phyloP scores from a whole-genome alignment of 345 rosid genomes.

The Camelina sativa region DNA sequence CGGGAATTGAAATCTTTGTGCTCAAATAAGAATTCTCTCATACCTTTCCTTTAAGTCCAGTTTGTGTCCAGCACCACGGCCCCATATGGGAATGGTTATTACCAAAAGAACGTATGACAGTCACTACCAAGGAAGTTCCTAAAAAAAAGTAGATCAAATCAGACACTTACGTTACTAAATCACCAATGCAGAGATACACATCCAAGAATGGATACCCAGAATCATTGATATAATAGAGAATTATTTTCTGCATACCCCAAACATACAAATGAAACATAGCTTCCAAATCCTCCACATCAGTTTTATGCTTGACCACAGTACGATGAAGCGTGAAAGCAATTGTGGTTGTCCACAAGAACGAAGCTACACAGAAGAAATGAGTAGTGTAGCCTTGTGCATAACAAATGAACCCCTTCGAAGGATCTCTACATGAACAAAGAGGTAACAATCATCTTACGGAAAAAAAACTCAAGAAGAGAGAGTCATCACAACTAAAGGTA shows the following conservation, averaged over 20 bases:
- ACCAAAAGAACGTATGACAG: conserved; percentile 84
- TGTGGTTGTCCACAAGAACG: conserved; percentile 93
- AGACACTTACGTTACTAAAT: conserved; percentile 10
- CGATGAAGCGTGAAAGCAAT: conserved; percentile 98
- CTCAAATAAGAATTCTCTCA: conserved; percentile 31
- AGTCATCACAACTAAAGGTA: not conserved
- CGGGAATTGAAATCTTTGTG: not conserved
- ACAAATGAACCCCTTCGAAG: conserved; percentile 85
- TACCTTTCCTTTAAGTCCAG: conserved; percentile 87
- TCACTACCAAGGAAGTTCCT: conserved; percentile 85
- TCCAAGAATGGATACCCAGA: not conserved
- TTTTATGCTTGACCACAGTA: conserved; percentile 87
- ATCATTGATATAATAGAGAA: not conserved
- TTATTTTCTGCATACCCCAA: conserved; percentile 67
- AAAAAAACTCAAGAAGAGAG: conserved; percentile 8
- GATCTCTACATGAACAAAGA: conserved; percentile 65
- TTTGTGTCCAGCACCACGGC: conserved; percentile 82
- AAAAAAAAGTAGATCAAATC: conserved; percentile 32
- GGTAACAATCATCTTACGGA: not conserved
- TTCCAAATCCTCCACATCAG: conserved; percentile 96
- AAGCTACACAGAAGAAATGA: conserved; percentile 95
- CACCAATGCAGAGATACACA: conserved; percentile 13
- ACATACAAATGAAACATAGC: conserved; percentile 94
- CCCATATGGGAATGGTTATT: conserved; percentile 75
- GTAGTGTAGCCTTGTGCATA: conserved; percentile 83